Conservation (phyloP, 2,329 filamentous ascomycete genomes). For the Alternaria burnsii region DNA sequence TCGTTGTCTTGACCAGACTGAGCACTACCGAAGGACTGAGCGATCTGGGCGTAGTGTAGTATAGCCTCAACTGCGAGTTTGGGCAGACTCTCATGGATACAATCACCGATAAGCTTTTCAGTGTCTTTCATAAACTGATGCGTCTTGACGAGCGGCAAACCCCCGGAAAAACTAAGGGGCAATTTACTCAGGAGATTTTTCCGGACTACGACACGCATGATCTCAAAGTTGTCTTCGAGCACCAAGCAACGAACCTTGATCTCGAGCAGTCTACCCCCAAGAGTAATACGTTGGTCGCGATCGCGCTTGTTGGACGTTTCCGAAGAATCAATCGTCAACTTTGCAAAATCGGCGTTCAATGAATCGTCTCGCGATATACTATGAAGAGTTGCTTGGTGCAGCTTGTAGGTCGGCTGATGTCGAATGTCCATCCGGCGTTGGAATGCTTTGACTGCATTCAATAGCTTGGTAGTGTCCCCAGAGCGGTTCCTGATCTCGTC, state of each 20-base stretch:
- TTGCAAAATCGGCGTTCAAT: conserved; percentile 28
- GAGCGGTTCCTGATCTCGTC: conserved; percentile 25
- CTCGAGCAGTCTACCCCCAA: conserved; percentile 37
- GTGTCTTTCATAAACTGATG: conserved; percentile 39
- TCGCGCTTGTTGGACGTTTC: conserved; percentile 25
- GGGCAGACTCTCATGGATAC: conserved; percentile 43
- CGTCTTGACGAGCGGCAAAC: conserved; percentile 12
- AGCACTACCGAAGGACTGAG: conserved; percentile 33
- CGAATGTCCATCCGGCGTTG: conserved; percentile 31
- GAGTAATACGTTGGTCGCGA: conserved; percentile 42
- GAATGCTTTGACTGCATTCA: conserved; percentile 31
- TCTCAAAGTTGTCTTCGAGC: conserved; percentile 43
- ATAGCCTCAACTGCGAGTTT: conserved; percentile 51
- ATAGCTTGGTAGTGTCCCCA: conserved; percentile 16
- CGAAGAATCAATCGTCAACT: conserved; percentile 25
- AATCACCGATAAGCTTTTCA: conserved; percentile 40
- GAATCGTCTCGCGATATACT: conserved; percentile 17
- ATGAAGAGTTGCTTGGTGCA: conserved; percentile 50
- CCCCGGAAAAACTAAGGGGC: conserved; percentile 22
- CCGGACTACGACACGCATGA: conserved; percentile 16
- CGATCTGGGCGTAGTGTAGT: conserved; percentile 46
- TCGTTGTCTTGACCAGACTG: conserved; percentile 14
- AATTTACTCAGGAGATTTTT: background rate
- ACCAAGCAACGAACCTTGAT: conserved; percentile 41
- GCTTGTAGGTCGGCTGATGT: conserved; percentile 51